phyloP scores from a whole-genome alignment of 768 basidiomycete species.

The Boletus vermiculosoides region DNA sequence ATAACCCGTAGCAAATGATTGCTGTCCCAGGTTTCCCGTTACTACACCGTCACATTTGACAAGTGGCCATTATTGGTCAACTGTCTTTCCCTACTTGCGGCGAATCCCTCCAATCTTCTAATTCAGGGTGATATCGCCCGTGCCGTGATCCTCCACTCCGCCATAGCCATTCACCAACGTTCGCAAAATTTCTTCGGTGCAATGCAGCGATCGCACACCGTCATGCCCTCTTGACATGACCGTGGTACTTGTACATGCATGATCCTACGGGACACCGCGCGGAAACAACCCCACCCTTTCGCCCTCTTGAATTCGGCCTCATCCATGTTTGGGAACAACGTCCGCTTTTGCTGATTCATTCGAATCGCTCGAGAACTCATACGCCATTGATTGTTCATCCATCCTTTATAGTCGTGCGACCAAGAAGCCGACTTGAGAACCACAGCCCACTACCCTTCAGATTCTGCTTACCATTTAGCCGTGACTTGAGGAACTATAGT shows the following conservation, averaged over 20 bases:
- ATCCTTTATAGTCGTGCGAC: not conserved
- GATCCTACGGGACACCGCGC: not conserved
- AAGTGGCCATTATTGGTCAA: not conserved
- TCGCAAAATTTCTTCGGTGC: not conserved
- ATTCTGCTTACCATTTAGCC: not conserved
- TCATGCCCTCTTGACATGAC: not conserved
- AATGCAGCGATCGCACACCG: not conserved
- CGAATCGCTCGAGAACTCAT: not conserved
- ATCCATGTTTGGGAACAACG: not conserved
- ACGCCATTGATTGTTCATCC: not conserved
- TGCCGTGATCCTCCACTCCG: not conserved
- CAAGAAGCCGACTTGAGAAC: not conserved
- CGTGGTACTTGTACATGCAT: not conserved
- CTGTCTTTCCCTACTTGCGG: not conserved
- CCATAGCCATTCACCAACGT: not conserved
- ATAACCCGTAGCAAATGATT: not conserved
- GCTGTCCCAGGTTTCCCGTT: not conserved
- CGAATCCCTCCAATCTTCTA: not conserved
- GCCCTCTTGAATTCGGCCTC: not conserved
- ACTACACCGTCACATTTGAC: not conserved
- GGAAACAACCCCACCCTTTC: not conserved
- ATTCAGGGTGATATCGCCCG: not conserved
- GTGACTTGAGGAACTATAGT: not conserved
- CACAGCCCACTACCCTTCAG: not conserved
- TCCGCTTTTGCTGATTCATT: not conserved